Base-by-base conservation (phyloP, 2,329 filamentous ascomycete genomes). In the Aspergillus quadricinctus region DNA sequence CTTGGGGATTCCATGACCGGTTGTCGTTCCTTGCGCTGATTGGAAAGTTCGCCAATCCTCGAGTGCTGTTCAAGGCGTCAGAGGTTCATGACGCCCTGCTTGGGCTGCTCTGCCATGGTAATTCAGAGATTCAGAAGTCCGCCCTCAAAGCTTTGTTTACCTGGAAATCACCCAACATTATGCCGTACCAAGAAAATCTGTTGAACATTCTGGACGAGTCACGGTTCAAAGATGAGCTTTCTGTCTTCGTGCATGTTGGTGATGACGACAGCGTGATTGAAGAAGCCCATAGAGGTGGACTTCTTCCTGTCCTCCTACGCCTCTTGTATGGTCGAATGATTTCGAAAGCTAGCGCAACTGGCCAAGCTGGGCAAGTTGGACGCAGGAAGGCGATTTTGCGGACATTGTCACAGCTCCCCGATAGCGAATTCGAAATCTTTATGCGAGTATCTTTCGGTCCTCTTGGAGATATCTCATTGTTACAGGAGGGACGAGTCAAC, bases 161-260 rank as follows among this genome's bases (percentile, higher is more conserved):
- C 0, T 99, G 94, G 93, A 97, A 96, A 71, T 84, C 89, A 56
- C 81, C 87, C 2, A 85, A 82, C 8, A 80, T 99, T 50, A 82
- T 82, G 57, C 81, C 86, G 0, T 96, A 97, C 68, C 85, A 92
- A 65, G 92, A 97, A 64, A 90, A 92, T 64, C 75, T 99, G 25
- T 82, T 91, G 59, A 92, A 91, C 64, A 80, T 99, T 1, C 82
- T 97, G 8, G 94, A 99, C 63, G 94, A 97, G 60, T 87, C 89
- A 25, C 84, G 90, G 50, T 96, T 97, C 75, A 90, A 92, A 68
- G 94, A 97, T 67, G 93, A 97, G 70, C 81, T 99, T n/a, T 88
- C 91, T 0, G 85, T 94, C 4, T 88, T 99, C 61, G 82, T 99
- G 53, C 88, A 91, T 67, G 83, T 88, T 17, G 87, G 89, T 19